Conservation (phyloP, 257 asterid species). For the Oldenlandia corymbosa region DNA sequence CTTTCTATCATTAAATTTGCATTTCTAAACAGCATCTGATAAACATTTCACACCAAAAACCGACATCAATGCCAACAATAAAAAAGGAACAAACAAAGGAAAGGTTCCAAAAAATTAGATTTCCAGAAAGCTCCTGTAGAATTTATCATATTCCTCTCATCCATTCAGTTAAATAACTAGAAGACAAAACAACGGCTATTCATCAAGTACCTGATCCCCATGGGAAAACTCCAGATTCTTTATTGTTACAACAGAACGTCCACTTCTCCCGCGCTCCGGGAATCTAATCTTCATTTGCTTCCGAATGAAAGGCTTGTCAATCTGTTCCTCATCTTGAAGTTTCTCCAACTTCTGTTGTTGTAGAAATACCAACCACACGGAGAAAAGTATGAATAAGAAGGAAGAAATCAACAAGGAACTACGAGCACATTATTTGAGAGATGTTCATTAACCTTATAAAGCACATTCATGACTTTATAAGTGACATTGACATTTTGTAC, state of each 20-base stretch:
- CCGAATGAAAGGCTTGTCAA: constrained; percentile 94
- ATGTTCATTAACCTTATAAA: neutral
- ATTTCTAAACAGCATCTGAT: constrained; percentile 70
- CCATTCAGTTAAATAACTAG: neutral
- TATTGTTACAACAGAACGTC: constrained; percentile 56
- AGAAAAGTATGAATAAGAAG: neutral
- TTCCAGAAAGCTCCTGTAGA: neutral
- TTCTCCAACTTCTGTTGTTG: constrained; percentile 85
- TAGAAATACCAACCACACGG: constrained; percentile 10
- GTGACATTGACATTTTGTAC: too few relatives aligned
- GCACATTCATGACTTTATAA: too few relatives aligned
- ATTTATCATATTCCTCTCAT: neutral
- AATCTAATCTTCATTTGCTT: constrained; percentile 98
- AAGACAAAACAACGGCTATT: neutral
- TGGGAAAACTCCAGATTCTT: constrained; percentile 70
- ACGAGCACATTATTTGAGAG: neutral
- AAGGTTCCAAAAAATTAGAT: neutral
- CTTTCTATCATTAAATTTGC: constrained; percentile 78
- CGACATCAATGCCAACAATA: neutral
- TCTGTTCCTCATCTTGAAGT: constrained; percentile 80
- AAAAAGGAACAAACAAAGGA: neutral
- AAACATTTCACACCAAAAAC: neutral
- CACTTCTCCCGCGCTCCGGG: constrained; percentile 97
- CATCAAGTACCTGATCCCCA: constrained; percentile 64
- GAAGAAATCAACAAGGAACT: neutral